These are phyloP conservation scores for Ocimum tenuiflorum DNA, from an alignment of 257 asterid species.

Conservation along the genomic window DNA sequence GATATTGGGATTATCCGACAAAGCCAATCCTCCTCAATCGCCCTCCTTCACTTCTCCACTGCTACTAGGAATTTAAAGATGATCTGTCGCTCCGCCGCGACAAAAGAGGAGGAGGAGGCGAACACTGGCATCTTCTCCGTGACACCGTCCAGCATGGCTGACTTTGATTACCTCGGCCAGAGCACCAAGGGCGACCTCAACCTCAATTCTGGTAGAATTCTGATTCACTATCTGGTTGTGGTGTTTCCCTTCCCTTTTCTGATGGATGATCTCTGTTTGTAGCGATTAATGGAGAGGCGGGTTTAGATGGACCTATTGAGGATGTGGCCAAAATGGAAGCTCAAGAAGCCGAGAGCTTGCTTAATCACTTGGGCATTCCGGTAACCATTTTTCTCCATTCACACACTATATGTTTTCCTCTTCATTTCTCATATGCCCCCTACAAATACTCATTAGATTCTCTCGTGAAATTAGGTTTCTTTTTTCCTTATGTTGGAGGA, in stretches of 20 bases:
- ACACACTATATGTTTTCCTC: no score
- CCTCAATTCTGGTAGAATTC: conserved; percentile 27
- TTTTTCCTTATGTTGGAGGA: background rate
- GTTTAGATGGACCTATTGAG: conserved; percentile 61
- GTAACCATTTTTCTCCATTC: conserved; percentile 19
- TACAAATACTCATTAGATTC: background rate
- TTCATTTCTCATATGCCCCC: no score
- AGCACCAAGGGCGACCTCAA: conserved; percentile 78
- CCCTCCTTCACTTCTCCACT: conserved; percentile 1
- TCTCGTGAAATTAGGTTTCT: no score
- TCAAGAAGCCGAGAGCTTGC: conserved; percentile 65
- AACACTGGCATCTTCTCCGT: conserved; percentile 42
- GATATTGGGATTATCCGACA: conserved; percentile 1
- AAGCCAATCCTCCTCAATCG: conserved; percentile 1
- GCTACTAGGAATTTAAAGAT: background rate
- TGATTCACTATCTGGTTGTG: background rate
- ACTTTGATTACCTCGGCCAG: conserved; percentile 75
- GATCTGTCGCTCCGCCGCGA: conserved; percentile 23
- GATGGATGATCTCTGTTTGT: conserved; percentile 20
- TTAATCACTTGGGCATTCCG: conserved; percentile 56
- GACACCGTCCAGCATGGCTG: conserved; percentile 37
- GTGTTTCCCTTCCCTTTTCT: no score
- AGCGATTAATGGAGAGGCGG: conserved; percentile 39
- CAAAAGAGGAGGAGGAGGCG: conserved; percentile 5
- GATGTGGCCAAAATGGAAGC: conserved; percentile 70